Conservation (phyloP, 805 yeast species). For the Danielia reshetovae region DNA sequence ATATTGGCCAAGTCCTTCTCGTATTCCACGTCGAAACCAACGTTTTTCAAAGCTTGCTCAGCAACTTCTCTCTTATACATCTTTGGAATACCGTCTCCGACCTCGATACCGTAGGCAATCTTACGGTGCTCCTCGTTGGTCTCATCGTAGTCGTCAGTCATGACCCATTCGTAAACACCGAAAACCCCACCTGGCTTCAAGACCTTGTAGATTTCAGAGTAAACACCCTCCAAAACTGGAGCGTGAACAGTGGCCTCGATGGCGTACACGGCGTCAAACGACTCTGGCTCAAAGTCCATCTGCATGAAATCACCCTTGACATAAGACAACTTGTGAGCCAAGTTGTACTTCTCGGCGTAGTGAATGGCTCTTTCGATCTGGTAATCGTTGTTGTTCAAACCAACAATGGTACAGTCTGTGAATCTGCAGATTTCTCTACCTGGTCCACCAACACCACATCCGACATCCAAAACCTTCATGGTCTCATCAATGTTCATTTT, state of each 20-base stretch:
- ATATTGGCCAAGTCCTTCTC: slow-evolving; percentile 79
- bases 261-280: slow-evolving; percentile 96
- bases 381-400: slow-evolving; percentile 95
- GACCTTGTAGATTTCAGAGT: slow-evolving; percentile 88
- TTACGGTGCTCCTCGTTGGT: slow-evolving; percentile 83
- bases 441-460: slow-evolving; percentile 99
- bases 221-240: slow-evolving; percentile 93
- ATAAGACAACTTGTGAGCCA: slow-evolving; percentile 71
- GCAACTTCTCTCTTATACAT: slow-evolving; percentile 89
- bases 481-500: slow-evolving; percentile 75
- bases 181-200: slow-evolving; percentile 97
- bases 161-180: slow-evolving; percentile 99
- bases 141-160: slow-evolving; percentile 93
- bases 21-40: slow-evolving; percentile 80
- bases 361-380: slow-evolving; percentile 87
- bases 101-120: slow-evolving; percentile 94
- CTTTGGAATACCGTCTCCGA: slow-evolving; percentile 98
- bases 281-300: slow-evolving; percentile 87
- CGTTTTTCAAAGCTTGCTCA: slow-evolving; percentile 74
- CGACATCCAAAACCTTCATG: slow-evolving; percentile 92
- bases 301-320: slow-evolving; percentile 99
- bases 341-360: slow-evolving; percentile 63
- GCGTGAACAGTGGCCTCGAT: slow-evolving; percentile 99
- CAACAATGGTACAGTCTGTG: slow-evolving; percentile 81
- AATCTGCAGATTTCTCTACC: slow-evolving; percentile 94